Percentiles rank a stretch among this genome's conserved stretches.
Evolutionary conservation across 257 asterid species (phyloP).

Genomic region (Solanum commersonii): DNA sequence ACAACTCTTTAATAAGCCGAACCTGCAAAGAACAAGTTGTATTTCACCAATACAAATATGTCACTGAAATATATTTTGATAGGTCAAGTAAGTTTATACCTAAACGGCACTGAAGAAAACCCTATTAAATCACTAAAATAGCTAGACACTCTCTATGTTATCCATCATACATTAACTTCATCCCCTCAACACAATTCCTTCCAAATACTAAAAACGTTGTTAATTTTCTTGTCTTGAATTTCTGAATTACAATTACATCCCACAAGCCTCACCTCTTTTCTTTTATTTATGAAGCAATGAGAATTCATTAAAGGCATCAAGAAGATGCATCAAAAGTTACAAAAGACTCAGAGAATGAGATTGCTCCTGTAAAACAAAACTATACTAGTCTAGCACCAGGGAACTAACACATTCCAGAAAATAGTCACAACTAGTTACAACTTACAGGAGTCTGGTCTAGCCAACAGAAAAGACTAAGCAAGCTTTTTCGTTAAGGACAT

Average conservation of each 20-base stretch:
- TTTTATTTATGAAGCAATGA: neutral
- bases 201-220: neutral
- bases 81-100: neutral
- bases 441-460: neutral
- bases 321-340: neutral
- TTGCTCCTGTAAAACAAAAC: neutral
- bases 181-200: neutral
- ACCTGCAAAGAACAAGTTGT: constrained; percentile 47
- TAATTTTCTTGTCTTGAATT: neutral
- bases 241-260: neutral
- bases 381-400: neutral
- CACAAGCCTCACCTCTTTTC: neutral
- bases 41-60: neutral
- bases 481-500: neutral
- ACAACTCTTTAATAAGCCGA: constrained; percentile 87
- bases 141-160: neutral
- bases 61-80: neutral
- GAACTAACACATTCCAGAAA: neutral
- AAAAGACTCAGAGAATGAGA: neutral
- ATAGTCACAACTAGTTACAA: neutral
- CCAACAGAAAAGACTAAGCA: neutral
- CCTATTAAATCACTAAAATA: neutral
- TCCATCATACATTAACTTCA: neutral
- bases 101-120: neutral
- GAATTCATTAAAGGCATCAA: neutral